Conservation (phyloP, 164 flowering plant genomes). For the Berberis thunbergii region DNA sequence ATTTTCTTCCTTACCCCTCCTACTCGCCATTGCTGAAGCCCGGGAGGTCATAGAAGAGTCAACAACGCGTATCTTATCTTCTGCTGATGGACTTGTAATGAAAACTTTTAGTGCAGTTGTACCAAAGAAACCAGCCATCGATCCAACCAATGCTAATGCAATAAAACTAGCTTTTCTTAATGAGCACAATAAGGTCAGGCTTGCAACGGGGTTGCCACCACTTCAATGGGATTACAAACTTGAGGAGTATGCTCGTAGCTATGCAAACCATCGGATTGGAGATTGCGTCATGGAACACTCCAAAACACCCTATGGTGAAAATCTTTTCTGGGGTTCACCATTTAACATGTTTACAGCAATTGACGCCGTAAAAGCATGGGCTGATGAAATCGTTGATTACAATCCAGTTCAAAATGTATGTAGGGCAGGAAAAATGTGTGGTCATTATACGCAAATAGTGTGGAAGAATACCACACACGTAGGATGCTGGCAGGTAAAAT, state of each 20-base stretch:
- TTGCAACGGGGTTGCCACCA: slow-evolving; percentile 21
- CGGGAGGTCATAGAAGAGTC: too few species aligned
- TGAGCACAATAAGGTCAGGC: slow-evolving; percentile 52
- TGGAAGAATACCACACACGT: slow-evolving; percentile 28
- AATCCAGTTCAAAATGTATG: slow-evolving; percentile 14
- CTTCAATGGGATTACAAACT: slow-evolving; percentile 45
- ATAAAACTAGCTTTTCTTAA: slow-evolving; percentile 18
- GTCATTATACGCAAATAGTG: slow-evolving; percentile 53
- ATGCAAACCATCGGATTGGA: slow-evolving; percentile 28
- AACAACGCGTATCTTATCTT: too few species aligned
- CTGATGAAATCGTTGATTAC: slow-evolving; percentile 15
- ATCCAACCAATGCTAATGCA: too few species aligned
- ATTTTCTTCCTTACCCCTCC: too few species aligned
- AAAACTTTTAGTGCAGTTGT: too few species aligned
- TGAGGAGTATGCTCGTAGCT: slow-evolving; percentile 37
- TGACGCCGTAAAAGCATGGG: slow-evolving; percentile 31
- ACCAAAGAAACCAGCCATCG: too few species aligned
- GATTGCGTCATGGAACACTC: slow-evolving; percentile 50
- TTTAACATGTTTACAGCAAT: slow-evolving; percentile 16
- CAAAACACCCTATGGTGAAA: slow-evolving; percentile 32
- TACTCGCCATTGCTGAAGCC: too few species aligned
- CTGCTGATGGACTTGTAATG: too few species aligned
- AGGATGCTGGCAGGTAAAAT: slow-evolving; percentile 35
- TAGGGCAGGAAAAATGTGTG: slow-evolving; percentile 24
- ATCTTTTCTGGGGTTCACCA: slow-evolving; percentile 30